Evolutionary conservation across 129 eudicot species (phyloP).

Genomic region (Glebionis coronaria): DNA sequence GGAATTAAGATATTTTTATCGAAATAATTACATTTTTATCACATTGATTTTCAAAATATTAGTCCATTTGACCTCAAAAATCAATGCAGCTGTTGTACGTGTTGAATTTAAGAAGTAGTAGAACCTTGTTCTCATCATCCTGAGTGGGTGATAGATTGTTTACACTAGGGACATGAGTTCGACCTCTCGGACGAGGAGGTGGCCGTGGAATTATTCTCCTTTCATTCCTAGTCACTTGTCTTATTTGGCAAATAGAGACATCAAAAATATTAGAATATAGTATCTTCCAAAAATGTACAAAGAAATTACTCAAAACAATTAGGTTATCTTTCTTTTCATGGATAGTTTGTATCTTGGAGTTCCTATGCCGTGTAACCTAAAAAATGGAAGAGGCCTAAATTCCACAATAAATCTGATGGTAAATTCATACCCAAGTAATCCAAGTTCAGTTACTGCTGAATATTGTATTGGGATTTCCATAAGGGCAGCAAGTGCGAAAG

Average conservation of each 20-base stretch:
- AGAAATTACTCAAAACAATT: neutral
- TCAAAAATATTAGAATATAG: neutral
- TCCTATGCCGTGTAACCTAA: neutral
- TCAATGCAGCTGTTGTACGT: neutral
- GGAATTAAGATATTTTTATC: too few species aligned
- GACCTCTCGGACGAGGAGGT: constrained; percentile 57
- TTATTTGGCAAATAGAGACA: constrained; percentile 23
- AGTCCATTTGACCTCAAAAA: constrained; percentile 4
- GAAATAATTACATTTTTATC: neutral
- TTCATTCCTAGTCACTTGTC: constrained; percentile 50
- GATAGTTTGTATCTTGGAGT: constrained; percentile 4
- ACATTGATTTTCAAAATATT: neutral
- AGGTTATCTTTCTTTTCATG: neutral
- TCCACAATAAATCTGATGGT: constrained; percentile 16
- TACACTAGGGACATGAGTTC: constrained; percentile 28
- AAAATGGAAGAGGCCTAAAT: neutral
- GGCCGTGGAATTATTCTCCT: constrained; percentile 53
- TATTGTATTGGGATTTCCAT: constrained; percentile 86
- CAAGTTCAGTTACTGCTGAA: constrained; percentile 48
- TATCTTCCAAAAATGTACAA: neutral
- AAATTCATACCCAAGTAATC: constrained; percentile 61
- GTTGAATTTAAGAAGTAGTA: constrained; percentile 1
- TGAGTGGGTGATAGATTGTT: constrained; percentile 32
- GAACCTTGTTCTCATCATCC: constrained; percentile 56
- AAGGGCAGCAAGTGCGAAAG: constrained; percentile 83